Evolutionary conservation across 306 rosid genomes (phyloP), one percentile per base, ranked within the genome.

Genomic region (Glycine latifolia): DNA sequence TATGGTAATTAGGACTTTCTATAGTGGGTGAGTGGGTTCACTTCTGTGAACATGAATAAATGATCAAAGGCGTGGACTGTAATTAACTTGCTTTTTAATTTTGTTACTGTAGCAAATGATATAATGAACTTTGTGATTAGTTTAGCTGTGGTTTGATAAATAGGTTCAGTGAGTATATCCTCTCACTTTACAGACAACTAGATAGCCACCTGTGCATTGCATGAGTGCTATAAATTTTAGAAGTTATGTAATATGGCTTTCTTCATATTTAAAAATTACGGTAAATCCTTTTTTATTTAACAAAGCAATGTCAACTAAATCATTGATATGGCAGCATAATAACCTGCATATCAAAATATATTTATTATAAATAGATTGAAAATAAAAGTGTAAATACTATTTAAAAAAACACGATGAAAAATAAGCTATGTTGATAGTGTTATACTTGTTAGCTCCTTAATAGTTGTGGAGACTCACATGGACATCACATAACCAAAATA

Each of bases 121-220:
- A 44, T 60, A 46, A 59, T 31, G 11, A 71, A 16, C 48, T 67
- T 12, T 67, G 10, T 74, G 75, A 55, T 79, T 66, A 48, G 43
- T 55, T 76, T 63, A 60, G 73, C 76, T 37, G 67, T 56, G 54
- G 76, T 71, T 69, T 58, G 48, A 66, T 55, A 33, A 66, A 50
- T 63, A 67, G 58, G n/a, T 41, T 66, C 69, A 3, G 17, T 50
- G 77, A 68, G 31, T 60, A 58, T 50, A 4, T 15, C 61, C 20
- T 16, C 61, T 55, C 17, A 46, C 67, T 52, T 37, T 10, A 14
- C 56, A 7, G 17, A 48, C 41, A 35, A n/a, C 59, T 54, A 54
- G 59, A 5, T 54, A 52, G n/a, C 7, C 60, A n/a, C 26, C 26
- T 15, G 60, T 56, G 62, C 62, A 56, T 56, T 56, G 20, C 26